phyloP scores from a whole-genome alignment of 164 flowering plant genomes.

The Berberis thunbergii region DNA sequence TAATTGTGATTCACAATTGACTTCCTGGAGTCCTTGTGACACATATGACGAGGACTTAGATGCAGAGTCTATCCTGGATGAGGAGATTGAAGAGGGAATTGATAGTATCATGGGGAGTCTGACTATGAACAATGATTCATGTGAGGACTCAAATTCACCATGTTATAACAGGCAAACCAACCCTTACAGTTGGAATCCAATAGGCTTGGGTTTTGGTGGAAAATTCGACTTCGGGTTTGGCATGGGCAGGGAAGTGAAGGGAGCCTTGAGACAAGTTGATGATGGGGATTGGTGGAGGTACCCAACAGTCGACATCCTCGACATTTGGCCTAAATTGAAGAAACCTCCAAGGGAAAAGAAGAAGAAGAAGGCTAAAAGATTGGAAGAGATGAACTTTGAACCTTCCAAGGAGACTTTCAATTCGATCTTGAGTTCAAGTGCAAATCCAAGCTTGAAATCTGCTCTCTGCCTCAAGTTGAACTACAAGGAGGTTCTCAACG shows the following conservation, averaged over 20 bases:
- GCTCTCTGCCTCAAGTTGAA: constrained; percentile 52
- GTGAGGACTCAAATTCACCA: constrained; percentile 4
- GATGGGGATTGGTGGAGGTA: constrained; percentile 61
- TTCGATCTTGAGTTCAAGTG: background rate
- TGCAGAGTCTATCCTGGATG: constrained; percentile 71
- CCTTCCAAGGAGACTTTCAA: constrained; percentile 1
- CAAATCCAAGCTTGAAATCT: constrained; percentile 1
- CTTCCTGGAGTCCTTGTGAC: constrained; percentile 13
- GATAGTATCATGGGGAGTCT: constrained; percentile 77
- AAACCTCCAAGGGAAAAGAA: constrained; percentile 35
- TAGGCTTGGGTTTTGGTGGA: constrained; percentile 38
- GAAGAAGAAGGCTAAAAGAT: constrained; percentile 22
- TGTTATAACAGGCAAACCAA: background rate
- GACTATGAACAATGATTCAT: constrained; percentile 18
- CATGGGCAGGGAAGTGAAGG: constrained; percentile 5
- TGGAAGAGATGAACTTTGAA: constrained; percentile 12
- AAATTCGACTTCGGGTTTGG: constrained; percentile 32
- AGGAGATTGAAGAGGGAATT: constrained; percentile 68
- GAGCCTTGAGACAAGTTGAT: constrained; percentile 39
- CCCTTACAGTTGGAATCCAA: constrained; percentile 26
- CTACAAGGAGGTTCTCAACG: constrained; percentile 47
- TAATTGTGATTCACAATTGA: constrained; percentile 13
- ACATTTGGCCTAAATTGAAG: constrained; percentile 52
- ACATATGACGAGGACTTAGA: constrained; percentile 50
- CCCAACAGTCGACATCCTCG: constrained; percentile 47